These are phyloP conservation scores for Ilyonectria destructans DNA, from an alignment of 2,329 filamentous ascomycete species.

Conservation along the genomic window DNA sequence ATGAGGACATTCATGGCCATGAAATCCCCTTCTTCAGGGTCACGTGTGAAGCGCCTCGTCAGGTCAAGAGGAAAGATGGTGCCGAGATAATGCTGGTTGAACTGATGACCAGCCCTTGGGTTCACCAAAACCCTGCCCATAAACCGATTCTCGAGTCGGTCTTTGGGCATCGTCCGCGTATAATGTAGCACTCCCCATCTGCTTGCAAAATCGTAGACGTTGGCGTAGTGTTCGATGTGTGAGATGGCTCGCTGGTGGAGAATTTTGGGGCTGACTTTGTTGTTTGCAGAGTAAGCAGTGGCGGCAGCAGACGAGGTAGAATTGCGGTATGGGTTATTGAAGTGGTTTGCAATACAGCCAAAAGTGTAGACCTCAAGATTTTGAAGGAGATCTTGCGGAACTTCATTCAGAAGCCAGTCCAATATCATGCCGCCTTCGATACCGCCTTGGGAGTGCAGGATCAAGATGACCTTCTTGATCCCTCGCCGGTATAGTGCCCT, in stretches of 20 bases:
- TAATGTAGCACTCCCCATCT: slow-evolving; percentile 34
- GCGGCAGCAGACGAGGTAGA: not conserved
- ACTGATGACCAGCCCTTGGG: slow-evolving; percentile 31
- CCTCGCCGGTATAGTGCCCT: slow-evolving; percentile 25
- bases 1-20: slow-evolving; percentile 24
- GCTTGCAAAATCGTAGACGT: slow-evolving; percentile 32
- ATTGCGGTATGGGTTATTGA: slow-evolving; percentile 34
- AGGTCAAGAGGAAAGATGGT: slow-evolving; percentile 31
- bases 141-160: slow-evolving; percentile 34
- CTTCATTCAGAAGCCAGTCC: slow-evolving; percentile 39
- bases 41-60: not conserved
- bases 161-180: slow-evolving; percentile 14
- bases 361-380: slow-evolving; percentile 41
- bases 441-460: slow-evolving; percentile 33
- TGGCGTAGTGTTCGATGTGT: slow-evolving; percentile 38
- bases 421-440: slow-evolving; percentile 40
- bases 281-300: slow-evolving; percentile 1
- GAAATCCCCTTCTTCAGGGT: slow-evolving; percentile 16
- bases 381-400: slow-evolving; percentile 29
- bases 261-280: not conserved
- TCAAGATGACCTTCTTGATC: slow-evolving; percentile 36
- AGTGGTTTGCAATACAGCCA: slow-evolving; percentile 38
- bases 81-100: slow-evolving; percentile 42
- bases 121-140: slow-evolving; percentile 37
- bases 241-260: slow-evolving; percentile 10